Evolutionary conservation across 768 basidiomycete genomes (phyloP), one percentile per base, ranked within the genome.

Genomic region (Lentinus brumalis): DNA sequence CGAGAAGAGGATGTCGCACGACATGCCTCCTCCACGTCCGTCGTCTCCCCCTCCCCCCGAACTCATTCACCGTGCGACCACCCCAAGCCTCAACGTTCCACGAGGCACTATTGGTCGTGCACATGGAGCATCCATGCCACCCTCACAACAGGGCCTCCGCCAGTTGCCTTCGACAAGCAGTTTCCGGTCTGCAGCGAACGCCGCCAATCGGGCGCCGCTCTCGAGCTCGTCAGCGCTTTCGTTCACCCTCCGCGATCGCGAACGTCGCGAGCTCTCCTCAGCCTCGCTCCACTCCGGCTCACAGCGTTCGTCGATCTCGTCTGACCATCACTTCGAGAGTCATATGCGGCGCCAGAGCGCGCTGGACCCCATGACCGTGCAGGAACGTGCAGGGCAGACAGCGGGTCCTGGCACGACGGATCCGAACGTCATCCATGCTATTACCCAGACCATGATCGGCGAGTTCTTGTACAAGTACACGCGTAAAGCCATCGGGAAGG

Each of bases 371-470:
- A 5, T 39, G 38, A 56, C 55, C n/a, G 50, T n/a, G 21, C 53
- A 50, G 21, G 73, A 74, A 18, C 66, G 64, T 38, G 51, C 66
- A 3, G 70, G 61, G 7, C 65, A 57, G 21, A 60, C 62, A 26
- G 60, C 67, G 44, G 73, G 63, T 12, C 69, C 67, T 38, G 81
- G 79, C 47, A 77, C 87, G 18, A 97, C 96, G 30, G 96, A 99
- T 70, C 96, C 95, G 4, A 77, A 81, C 2, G 78, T 97, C 69
- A 97, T 98, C 66, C 96, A 98, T 71, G 91, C 96, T 1, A 98
- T 98, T 67, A 99, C 97, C 15, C 96, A 98, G 80, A 97, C 96
- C 26, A 99, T 99, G 97, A 98, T 98, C 66, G 96, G 97, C 52
- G 96, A 98, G 79, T 98, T 95, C 76, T 75, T 99, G 78, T 93